A percentile compares a stretch with the other conserved stretches of the same genome.
Conservation (phyloP, 208 protist genomes). For the Trichomonas gallinae region DNA sequence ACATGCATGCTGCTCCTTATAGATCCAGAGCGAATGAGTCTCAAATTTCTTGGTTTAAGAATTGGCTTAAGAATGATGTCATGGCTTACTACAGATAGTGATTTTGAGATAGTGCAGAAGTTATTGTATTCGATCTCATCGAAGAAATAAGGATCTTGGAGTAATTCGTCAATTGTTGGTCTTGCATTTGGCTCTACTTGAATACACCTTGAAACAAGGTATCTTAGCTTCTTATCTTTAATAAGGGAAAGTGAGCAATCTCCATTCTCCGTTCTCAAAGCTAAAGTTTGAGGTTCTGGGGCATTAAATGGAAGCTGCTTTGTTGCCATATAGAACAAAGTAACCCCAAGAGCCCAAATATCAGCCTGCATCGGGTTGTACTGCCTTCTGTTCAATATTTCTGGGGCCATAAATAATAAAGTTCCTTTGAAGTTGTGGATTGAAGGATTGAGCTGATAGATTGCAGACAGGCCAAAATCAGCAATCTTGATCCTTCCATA, state of each 20-base stretch:
- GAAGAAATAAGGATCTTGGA: neutral
- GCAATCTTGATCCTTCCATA: constrained; percentile 47
- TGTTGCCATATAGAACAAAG: neutral
- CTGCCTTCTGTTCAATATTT: neutral
- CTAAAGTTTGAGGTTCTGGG: neutral
- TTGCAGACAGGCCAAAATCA: constrained; percentile 51
- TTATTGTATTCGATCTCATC: too few relatives aligned
- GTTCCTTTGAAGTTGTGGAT: neutral
- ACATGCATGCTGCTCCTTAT: too few relatives aligned
- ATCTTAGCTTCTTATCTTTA: neutral
- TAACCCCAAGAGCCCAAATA: neutral
- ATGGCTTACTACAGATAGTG: too few relatives aligned
- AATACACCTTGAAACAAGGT: neutral
- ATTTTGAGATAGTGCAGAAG: too few relatives aligned
- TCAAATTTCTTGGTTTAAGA: too few relatives aligned
- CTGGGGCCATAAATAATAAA: neutral
- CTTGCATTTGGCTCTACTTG: neutral
- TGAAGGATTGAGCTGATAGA: too few relatives aligned
- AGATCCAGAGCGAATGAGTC: too few relatives aligned
- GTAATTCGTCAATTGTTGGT: neutral
- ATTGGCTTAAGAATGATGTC: too few relatives aligned
- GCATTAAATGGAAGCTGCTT: neutral
- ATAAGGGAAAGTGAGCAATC: too few relatives aligned
- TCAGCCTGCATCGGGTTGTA: neutral
- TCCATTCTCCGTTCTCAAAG: too few relatives aligned